phyloP scores from a whole-genome alignment of 345 rosid species.

The Rhizophora mangle region DNA sequence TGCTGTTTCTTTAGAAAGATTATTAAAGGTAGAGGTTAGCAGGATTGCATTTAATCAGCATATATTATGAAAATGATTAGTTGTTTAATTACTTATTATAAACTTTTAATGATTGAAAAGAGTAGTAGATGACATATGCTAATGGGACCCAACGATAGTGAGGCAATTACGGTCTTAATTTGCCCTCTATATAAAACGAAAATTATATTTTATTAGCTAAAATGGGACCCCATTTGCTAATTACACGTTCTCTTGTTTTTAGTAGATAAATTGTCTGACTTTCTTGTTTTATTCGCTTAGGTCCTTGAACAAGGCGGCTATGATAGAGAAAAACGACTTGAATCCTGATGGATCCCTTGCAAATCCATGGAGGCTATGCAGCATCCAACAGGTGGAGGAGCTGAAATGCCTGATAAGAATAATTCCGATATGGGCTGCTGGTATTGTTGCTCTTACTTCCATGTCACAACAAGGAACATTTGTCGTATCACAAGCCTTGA shows the following conservation, averaged over 20 bases:
- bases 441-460: conserved; percentile 17
- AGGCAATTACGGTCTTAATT: too few species aligned
- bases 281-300: conserved; percentile 23
- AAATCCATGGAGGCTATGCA: conserved; percentile 22
- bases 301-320: conserved; percentile 63
- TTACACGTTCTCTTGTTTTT: background rate
- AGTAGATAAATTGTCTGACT: background rate
- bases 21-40: too few species aligned
- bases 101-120: too few species aligned
- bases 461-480: conserved; percentile 26
- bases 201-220: too few species aligned
- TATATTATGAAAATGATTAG: too few species aligned
- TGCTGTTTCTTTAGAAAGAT: too few species aligned
- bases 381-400: conserved; percentile 27
- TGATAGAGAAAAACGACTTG: conserved; percentile 46
- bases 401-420: conserved; percentile 21
- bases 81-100: too few species aligned
- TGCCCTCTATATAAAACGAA: too few species aligned
- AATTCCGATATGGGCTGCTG: conserved; percentile 19
- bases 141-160: too few species aligned
- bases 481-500: conserved; percentile 19
- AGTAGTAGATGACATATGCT: too few species aligned
- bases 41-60: too few species aligned
- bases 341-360: conserved; percentile 36
- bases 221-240: too few species aligned